Percentiles rank a stretch among this genome's conserved stretches.
Evolutionary conservation across 495 filamentous ascomycete species (phyloP).

Genomic region (Aspergillus conjunctus): DNA sequence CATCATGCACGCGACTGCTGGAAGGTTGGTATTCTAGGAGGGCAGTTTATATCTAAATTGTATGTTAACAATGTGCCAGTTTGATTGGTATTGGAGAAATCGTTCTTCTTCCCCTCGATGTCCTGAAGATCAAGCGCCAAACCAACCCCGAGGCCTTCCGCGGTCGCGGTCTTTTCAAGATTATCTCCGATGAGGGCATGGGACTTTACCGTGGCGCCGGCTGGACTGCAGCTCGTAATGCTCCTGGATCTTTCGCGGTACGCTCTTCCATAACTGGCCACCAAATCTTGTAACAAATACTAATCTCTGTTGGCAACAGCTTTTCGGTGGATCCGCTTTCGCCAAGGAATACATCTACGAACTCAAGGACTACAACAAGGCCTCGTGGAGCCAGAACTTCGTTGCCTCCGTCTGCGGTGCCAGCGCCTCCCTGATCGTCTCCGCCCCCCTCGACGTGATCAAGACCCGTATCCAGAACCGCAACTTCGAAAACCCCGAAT

Average conservation of each 20-base stretch:
- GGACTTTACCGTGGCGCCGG: slow-evolving; percentile 94
- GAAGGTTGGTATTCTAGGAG: slow-evolving; percentile 59
- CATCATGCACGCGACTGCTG: slow-evolving; percentile 94
- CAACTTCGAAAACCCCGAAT: slow-evolving; percentile 97
- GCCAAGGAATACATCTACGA: slow-evolving; percentile 93
- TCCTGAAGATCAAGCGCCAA: slow-evolving; percentile 99
- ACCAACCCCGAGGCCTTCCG: slow-evolving; percentile 98
- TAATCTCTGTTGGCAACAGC: slow-evolving; percentile 50
- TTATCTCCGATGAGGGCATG: slow-evolving; percentile 92
- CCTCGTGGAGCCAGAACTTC: slow-evolving; percentile 96
- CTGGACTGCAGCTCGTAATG: slow-evolving; percentile 97
- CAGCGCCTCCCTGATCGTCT: slow-evolving; percentile 87
- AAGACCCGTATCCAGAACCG: slow-evolving; percentile 99
- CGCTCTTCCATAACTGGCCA: slow-evolving; percentile 32
- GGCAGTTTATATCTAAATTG: slow-evolving; percentile 1
- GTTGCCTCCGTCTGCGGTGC: slow-evolving; percentile 94
- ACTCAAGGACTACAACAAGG: slow-evolving; percentile 89
- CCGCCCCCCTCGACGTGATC: slow-evolving; percentile 95
- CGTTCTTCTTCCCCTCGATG: slow-evolving; percentile 89
- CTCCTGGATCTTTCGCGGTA: slow-evolving; percentile 95
- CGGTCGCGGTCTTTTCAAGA: slow-evolving; percentile 85
- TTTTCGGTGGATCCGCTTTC: slow-evolving; percentile 97
- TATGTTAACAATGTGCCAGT: slow-evolving; percentile 46
- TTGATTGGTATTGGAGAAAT: slow-evolving; percentile 98
- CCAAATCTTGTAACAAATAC: background rate